Evolutionary conservation across 2,329 filamentous ascomycete genomes (phyloP), one percentile per base, ranked within the genome.

Genomic region (Trichoderma brevicompactum): DNA sequence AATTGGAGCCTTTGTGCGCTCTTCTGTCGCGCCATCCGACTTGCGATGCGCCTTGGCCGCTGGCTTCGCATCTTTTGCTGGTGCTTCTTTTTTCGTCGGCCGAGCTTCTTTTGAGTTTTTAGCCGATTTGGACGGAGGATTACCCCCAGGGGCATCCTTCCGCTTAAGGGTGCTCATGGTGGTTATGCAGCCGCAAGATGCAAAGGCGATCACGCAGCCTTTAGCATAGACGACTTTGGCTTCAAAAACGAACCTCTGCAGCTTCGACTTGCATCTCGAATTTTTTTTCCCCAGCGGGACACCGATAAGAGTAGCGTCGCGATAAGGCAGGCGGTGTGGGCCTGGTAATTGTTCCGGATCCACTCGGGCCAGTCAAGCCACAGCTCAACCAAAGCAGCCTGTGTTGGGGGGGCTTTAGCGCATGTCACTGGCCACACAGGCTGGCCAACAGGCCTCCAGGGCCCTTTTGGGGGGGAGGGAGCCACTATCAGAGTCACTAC

Each of bases 141-240:
- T 76, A 71, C 79, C 82, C 46, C 79, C 82, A 23, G 84, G 84
- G 72, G 82, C 83, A 75, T 84, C 83, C 77, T 87, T 87, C 72
- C 85, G 79, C 73, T 87, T 87, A 68, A 86, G 78, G 61, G 81
- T 80, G 73, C 82, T 83, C 85, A 87, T 87, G 64, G 55, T 80
- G 69, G 74, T 72, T 72, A 68, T 69, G 68, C 70, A 71, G 70
- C 68, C 65, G 61, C 52, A 65, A 65, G 63, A 66, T 64, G 59
- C 36, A 50, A 52, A 65, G 59, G 44, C 44, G 40, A 63, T 49
- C 46, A 46, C 23, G 48, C 38, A 58, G 65, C 46, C 60, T 61
- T 17, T 41, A 17, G 41, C 59, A 63, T 63, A 28, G 40, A 63
- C 59, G 59, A 63, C 59, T 55, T 58, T 43, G 38, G 53, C 17